Percentiles rank a stretch among this genome's conserved stretches.
Conservation (phyloP, 2,329 filamentous ascomycete species). For the Endocalyx cinctus region DNA sequence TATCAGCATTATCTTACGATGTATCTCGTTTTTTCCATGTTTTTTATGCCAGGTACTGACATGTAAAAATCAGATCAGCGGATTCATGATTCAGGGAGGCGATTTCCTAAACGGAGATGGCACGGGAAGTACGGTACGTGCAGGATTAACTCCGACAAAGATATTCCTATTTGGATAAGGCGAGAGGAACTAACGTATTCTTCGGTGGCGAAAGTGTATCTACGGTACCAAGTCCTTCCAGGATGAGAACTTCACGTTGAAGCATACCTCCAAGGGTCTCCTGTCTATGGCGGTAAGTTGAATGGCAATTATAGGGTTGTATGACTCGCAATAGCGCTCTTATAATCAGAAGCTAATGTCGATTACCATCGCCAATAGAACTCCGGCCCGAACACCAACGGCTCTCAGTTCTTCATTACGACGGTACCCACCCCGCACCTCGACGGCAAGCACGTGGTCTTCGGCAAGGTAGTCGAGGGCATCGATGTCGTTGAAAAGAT, state of each 20-base stretch:
- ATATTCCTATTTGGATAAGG: background rate
- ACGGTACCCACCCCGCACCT: slow-evolving; percentile 82
- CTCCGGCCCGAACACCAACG: slow-evolving; percentile 86
- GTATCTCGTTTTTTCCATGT: too few species aligned
- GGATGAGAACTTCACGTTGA: slow-evolving; percentile 83
- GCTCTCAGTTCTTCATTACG: slow-evolving; percentile 96
- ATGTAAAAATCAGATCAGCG: slow-evolving; percentile 69
- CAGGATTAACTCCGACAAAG: too few species aligned
- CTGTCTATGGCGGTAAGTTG: slow-evolving; percentile 84
- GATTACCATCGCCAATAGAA: slow-evolving; percentile 50
- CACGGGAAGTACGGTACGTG: slow-evolving; percentile 63
- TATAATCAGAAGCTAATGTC: background rate
- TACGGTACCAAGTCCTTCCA: slow-evolving; percentile 81
- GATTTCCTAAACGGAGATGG: slow-evolving; percentile 94
- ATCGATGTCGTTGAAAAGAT: slow-evolving; percentile 91
- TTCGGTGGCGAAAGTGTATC: slow-evolving; percentile 50
- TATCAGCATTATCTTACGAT: too few species aligned
- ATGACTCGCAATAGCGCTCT: background rate
- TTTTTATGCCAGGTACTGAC: slow-evolving; percentile 6
- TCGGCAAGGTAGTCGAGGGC: slow-evolving; percentile 83
- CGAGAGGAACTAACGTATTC: slow-evolving; percentile 1
- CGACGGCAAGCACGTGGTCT: slow-evolving; percentile 91
- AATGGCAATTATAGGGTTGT: slow-evolving; percentile 1
- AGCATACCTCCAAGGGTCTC: slow-evolving; percentile 74
- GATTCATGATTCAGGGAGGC: slow-evolving; percentile 96